phyloP scores from a whole-genome alignment of 495 filamentous ascomycete species.

The Daldinia decipiens region DNA sequence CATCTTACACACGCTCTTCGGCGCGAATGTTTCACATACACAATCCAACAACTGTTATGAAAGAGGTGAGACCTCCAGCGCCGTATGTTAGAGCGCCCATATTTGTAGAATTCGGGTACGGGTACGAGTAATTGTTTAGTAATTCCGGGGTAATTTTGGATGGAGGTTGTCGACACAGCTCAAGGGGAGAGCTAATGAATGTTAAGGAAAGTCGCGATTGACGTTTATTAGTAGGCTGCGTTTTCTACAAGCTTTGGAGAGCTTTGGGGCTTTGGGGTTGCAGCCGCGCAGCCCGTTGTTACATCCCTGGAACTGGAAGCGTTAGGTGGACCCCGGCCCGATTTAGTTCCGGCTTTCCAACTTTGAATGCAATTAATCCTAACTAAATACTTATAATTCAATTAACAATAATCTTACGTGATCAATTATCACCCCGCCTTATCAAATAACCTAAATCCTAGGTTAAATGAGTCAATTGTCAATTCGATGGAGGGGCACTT shows the following conservation, averaged over 20 bases:
- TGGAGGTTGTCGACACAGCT: conserved; percentile 35
- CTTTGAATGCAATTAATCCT: background rate
- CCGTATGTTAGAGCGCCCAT: conserved; percentile 71
- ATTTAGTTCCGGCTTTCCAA: conserved; percentile 9
- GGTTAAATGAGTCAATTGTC: conserved; percentile 40
- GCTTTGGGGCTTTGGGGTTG: conserved; percentile 29
- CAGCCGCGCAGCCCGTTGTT: conserved; percentile 17
- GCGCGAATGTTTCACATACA: conserved; percentile 66
- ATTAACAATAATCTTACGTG: conserved; percentile 15
- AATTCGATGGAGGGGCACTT: conserved; percentile 39
- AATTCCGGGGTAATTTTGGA: conserved; percentile 23
- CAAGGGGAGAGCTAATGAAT: conserved; percentile 30
- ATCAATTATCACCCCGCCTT: conserved; percentile 4
- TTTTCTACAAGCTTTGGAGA: conserved; percentile 40
- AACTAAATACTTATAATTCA: background rate
- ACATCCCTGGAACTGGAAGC: conserved; percentile 9
- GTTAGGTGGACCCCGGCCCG: conserved; percentile 21
- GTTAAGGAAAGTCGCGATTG: conserved; percentile 39
- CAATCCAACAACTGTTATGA: conserved; percentile 83
- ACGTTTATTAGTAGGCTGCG: conserved; percentile 41
- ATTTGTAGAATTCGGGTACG: conserved; percentile 42
- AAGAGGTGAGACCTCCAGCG: conserved; percentile 72
- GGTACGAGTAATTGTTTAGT: conserved; percentile 12
- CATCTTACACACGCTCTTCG: conserved; percentile 1
- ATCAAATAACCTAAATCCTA: no score